These are phyloP conservation scores for Pichia sp. DNA, from an alignment of 1,139 yeast species.

Conservation along the genomic window DNA sequence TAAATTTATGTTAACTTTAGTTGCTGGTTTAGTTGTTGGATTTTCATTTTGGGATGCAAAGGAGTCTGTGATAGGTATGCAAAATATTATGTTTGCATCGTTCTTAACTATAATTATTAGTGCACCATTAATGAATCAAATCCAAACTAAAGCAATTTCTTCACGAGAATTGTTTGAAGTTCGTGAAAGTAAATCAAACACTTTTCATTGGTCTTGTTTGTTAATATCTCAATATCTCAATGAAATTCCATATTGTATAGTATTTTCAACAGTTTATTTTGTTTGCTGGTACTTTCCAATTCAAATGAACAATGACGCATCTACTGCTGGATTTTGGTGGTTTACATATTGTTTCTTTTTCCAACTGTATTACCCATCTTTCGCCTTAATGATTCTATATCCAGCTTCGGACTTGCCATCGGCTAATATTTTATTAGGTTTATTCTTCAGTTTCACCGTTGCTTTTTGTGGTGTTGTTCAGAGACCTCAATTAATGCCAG, in stretches of 20 bases:
- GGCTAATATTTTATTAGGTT: constrained; percentile 49
- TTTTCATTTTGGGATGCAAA: constrained; percentile 48
- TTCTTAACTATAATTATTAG: constrained; percentile 43
- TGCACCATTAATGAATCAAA: constrained; percentile 49
- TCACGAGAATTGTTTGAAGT: constrained; percentile 54
- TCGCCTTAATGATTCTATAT: constrained; percentile 47
- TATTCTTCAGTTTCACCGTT: constrained; percentile 46
- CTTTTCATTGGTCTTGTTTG: constrained; percentile 59
- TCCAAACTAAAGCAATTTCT: constrained; percentile 48
- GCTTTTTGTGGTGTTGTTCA: constrained; percentile 60
- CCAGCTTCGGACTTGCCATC: constrained; percentile 54
- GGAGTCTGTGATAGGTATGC: constrained; percentile 42
- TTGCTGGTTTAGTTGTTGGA: constrained; percentile 44
- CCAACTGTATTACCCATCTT: constrained; percentile 47
- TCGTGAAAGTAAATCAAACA: constrained; percentile 57
- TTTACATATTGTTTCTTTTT: constrained; percentile 46
- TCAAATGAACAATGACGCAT: constrained; percentile 37
- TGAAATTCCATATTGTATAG: constrained; percentile 50
- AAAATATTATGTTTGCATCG: constrained; percentile 45
- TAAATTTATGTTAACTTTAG: constrained; percentile 32
- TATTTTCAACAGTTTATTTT: constrained; percentile 47
- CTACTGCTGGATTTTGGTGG: constrained; percentile 46
- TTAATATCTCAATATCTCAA: constrained; percentile 44
- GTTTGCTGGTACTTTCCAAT: constrained; percentile 53
- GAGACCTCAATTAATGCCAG: constrained; percentile 49